Conservation (phyloP, 2,329 filamentous ascomycete genomes). For the Dothistroma septosporum region DNA sequence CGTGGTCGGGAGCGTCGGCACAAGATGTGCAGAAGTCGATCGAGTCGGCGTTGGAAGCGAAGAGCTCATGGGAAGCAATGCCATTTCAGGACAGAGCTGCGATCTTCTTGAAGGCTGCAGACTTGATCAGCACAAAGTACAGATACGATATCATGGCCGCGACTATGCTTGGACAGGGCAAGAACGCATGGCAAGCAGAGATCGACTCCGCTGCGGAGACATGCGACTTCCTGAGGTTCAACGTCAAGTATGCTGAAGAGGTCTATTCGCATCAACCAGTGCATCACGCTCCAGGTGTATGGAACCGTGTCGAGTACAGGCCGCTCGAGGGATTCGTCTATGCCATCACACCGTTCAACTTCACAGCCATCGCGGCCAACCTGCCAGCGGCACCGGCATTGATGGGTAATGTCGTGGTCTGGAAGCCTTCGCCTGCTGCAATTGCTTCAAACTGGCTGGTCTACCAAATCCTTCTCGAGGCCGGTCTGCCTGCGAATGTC, state of each 20-base stretch:
- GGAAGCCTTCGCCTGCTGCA: conserved; percentile 90
- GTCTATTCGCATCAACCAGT: conserved; percentile 81
- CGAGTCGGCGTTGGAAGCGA: conserved; percentile 77
- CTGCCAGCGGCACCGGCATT: conserved; percentile 76
- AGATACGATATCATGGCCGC: conserved; percentile 94
- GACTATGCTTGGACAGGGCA: conserved; percentile 94
- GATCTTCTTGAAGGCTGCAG: conserved; percentile 92
- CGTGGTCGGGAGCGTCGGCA: conserved; percentile 75
- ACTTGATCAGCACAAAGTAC: conserved; percentile 87
- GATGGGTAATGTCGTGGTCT: conserved; percentile 90
- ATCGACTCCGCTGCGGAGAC: conserved; percentile 93
- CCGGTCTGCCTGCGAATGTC: conserved; percentile 81
- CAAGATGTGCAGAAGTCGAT: conserved; percentile 77
- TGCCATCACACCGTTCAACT: conserved; percentile 92
- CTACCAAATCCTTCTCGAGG: conserved; percentile 85
- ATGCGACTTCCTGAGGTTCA: conserved; percentile 84
- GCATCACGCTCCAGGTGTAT: conserved; percentile 77
- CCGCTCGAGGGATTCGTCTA: conserved; percentile 94
- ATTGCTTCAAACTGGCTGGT: conserved; percentile 89
- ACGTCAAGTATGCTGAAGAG: conserved; percentile 89
- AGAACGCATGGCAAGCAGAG: conserved; percentile 99
- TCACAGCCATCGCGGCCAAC: conserved; percentile 90
- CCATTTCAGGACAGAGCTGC: conserved; percentile 89
- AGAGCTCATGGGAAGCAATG: conserved; percentile 76
- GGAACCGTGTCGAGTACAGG: conserved; percentile 88